These are phyloP conservation scores for Gynostemma pentaphyllum DNA, from an alignment of 306 rosid species.

Conservation along the genomic window DNA sequence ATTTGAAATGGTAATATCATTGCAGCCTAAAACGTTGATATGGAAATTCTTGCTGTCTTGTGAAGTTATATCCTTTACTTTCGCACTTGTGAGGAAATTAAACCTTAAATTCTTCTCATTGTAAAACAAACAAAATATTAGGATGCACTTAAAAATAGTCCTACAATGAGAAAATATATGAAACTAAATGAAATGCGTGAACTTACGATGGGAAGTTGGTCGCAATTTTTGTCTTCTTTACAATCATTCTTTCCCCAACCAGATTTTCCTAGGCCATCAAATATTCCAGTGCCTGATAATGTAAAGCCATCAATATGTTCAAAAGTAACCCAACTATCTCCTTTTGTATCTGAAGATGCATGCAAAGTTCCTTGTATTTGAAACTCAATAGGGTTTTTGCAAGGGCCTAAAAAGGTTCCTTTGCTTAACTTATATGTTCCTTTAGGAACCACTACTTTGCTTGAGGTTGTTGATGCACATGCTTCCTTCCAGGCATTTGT, in stretches of 20 bases:
- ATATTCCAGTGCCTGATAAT: conserved; percentile 26
- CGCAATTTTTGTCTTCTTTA: conserved; percentile 6
- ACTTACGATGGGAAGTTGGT: conserved; percentile 17
- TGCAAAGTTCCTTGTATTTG: conserved; percentile 17
- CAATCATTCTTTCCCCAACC: conserved; percentile 31
- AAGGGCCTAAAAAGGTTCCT: conserved; percentile 21
- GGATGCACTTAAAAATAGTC: too few species aligned
- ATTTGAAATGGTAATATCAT: too few species aligned
- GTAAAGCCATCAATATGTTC: conserved; percentile 16
- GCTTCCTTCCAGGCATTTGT: conserved; percentile 28
- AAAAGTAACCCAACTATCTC: conserved; percentile 25
- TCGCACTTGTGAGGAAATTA: too few species aligned
- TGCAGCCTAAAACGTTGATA: too few species aligned
- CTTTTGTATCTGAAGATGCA: conserved; percentile 15
- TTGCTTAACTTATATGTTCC: conserved; percentile 8
- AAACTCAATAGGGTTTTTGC: conserved; percentile 25
- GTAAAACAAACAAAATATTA: too few species aligned
- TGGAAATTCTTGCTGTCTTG: too few species aligned
- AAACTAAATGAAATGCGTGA: background rate
- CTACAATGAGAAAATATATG: background rate
- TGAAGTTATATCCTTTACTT: too few species aligned
- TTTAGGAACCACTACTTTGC: conserved; percentile 11
- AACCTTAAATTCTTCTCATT: too few species aligned
- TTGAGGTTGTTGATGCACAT: conserved; percentile 10
- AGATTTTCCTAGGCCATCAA: conserved; percentile 34